Conservation (phyloP, 1,139 yeast species). For the Geotrichum aggregatum region DNA sequence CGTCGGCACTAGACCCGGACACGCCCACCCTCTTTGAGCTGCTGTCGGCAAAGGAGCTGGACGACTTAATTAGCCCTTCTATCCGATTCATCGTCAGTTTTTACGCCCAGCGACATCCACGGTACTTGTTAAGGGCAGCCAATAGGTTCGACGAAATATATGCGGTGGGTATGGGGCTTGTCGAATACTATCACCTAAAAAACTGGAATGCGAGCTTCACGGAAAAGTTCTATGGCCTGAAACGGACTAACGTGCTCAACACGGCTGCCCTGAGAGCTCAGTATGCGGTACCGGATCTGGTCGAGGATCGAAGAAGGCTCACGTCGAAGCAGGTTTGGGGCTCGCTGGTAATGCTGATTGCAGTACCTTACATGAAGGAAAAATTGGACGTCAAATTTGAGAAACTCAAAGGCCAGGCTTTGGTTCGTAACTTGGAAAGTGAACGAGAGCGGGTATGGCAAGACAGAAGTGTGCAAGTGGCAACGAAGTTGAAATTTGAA, state of each 20-base stretch:
- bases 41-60: slow-evolving; percentile 74
- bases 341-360: slow-evolving; percentile 60
- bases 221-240: slow-evolving; percentile 87
- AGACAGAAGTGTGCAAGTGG: slow-evolving; percentile 22
- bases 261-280: slow-evolving; percentile 32
- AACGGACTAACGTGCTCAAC: slow-evolving; percentile 47
- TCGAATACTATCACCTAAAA: slow-evolving; percentile 69
- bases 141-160: slow-evolving; percentile 76
- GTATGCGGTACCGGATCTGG: slow-evolving; percentile 43
- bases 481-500: slow-evolving; percentile 28
- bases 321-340: slow-evolving; percentile 53
- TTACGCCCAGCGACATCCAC: slow-evolving; percentile 76
- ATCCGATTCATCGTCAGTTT: slow-evolving; percentile 74
- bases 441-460: slow-evolving; percentile 36
- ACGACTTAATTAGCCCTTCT: slow-evolving; percentile 75
- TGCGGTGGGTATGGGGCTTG: slow-evolving; percentile 54
- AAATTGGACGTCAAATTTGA: slow-evolving; percentile 68
- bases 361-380: slow-evolving; percentile 63
- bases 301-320: slow-evolving; percentile 55
- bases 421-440: slow-evolving; percentile 47
- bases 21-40: slow-evolving; percentile 82
- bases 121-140: slow-evolving; percentile 56
- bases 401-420: slow-evolving; percentile 54
- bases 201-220: slow-evolving; percentile 85
- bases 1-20: slow-evolving; percentile 67